Evolutionary conservation across 1,284 basidiomycete genomes (phyloP), one percentile per base, ranked within the genome.

Genomic region (Tylopilus sp.): DNA sequence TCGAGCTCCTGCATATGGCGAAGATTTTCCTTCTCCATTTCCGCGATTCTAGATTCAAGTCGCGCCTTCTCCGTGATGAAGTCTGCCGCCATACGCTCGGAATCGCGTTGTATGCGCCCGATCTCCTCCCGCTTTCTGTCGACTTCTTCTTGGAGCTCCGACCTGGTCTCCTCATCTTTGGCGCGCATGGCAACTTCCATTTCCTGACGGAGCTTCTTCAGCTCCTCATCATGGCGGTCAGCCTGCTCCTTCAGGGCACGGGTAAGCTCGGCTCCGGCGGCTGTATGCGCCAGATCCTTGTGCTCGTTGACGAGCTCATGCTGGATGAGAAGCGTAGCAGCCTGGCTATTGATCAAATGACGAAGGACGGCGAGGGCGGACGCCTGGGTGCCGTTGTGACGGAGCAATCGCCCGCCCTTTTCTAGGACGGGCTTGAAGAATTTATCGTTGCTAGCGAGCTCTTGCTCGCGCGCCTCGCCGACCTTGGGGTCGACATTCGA

Each of bases 351-450:
- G 38, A 69, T 55, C 47, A 76, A 55, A 48, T 64, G 54, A 28
- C 63, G 58, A 6, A 76, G 50, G 24, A 73, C 54, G 3, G 52
- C 41, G 0, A 60, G 58, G 1, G 69, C 62, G 7, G 68, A 69
- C 4, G 63, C 37, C 17, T 55, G 49, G 1, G 64, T 68, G 39
- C 64, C 61, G 18, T 62, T 59, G 45, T 75, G 71, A 9, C 72
- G 66, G 20, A 69, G 46, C 15, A 77, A 52, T 12, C 57, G 59
- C 0, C 73, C 74, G 24, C 75, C 74, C 56, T 73, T 74, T 29
- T 72, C 70, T 11, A 77, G 61, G 2, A 65, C 64, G n/a, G 63
- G 68, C 52, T 68, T 70, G 59, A 69, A 71, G 48, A 77, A 77
- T 36, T 69, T 69, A 50, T 72, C 68, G 46, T 73, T 71, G 26